phyloP scores from a whole-genome alignment of 2,329 filamentous ascomycete species.

The Aspergillus thermomutatus region DNA sequence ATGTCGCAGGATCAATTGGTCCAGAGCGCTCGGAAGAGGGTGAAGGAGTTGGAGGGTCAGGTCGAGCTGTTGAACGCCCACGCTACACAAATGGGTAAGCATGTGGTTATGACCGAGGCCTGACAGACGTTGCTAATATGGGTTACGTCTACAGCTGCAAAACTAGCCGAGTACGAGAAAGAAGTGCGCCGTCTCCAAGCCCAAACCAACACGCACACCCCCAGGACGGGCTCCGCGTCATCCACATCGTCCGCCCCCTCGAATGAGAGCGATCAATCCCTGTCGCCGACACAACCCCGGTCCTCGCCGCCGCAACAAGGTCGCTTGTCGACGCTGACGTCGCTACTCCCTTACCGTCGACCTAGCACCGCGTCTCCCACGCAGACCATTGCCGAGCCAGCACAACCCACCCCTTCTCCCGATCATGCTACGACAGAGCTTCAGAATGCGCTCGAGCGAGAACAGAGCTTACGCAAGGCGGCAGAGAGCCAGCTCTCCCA shows the following conservation, averaged over 20 bases:
- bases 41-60: slow-evolving; percentile 55
- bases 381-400: slow-evolving; percentile 5
- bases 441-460: slow-evolving; percentile 52
- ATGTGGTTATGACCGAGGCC: not conserved
- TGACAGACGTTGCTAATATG: not conserved
- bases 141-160: slow-evolving; percentile 44
- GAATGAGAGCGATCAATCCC: slow-evolving; percentile 28
- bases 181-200: slow-evolving; percentile 52
- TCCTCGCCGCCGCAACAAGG: slow-evolving; percentile 27
- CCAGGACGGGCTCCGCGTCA: slow-evolving; percentile 23
- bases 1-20: slow-evolving; percentile 19
- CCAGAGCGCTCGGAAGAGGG: slow-evolving; percentile 37
- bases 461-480: slow-evolving; percentile 54
- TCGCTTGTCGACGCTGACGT: slow-evolving; percentile 38
- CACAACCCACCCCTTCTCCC: slow-evolving; percentile 19
- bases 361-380: slow-evolving; percentile 31
- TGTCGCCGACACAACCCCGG: slow-evolving; percentile 35
- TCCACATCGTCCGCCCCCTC: slow-evolving; percentile 27
- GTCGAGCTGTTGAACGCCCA: slow-evolving; percentile 51
- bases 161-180: slow-evolving; percentile 62
- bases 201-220: slow-evolving; percentile 22
- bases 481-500: slow-evolving; percentile 55
- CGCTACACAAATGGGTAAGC: slow-evolving; percentile 52
- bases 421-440: slow-evolving; percentile 40
- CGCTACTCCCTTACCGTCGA: slow-evolving; percentile 38